phyloP scores from a whole-genome alignment of 768 basidiomycete genomes.

The Pholiota conissans region DNA sequence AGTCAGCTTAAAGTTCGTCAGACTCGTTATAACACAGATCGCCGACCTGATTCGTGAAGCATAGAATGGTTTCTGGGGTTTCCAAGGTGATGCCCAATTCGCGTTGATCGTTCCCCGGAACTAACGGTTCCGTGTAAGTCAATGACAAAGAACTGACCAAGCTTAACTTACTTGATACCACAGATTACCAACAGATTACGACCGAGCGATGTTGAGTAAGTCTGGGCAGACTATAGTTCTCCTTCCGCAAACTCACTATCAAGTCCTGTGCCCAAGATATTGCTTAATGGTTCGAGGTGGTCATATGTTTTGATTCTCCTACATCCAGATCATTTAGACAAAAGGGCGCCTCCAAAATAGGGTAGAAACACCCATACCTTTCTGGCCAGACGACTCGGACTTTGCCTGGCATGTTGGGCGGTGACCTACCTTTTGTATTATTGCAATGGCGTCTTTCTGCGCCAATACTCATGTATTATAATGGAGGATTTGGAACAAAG shows the following conservation, averaged over 20 bases:
- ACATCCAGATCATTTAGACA: too few species aligned
- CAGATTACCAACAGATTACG: conserved; percentile 69
- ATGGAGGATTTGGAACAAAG: too few species aligned
- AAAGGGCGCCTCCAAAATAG: too few species aligned
- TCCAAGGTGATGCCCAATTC: conserved; percentile 76
- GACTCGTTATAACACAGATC: too few species aligned
- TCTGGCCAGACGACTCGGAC: too few species aligned
- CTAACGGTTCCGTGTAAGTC: conserved; percentile 30
- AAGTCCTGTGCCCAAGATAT: conserved; percentile 15
- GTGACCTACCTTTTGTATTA: too few species aligned
- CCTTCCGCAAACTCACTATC: conserved; percentile 11
- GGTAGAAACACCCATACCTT: too few species aligned
- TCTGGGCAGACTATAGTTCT: too few species aligned
- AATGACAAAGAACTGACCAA: neutral
- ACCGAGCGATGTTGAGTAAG: neutral
- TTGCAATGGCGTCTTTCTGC: too few species aligned
- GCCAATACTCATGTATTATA: too few species aligned
- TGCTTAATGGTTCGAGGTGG: conserved; percentile 14
- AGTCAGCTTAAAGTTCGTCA: conserved; percentile 29
- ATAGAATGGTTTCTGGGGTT: conserved; percentile 84
- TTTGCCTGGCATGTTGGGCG: too few species aligned
- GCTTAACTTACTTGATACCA: conserved; percentile 70
- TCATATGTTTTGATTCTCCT: conserved; percentile 18
- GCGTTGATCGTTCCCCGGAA: conserved; percentile 68
- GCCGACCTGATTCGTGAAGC: conserved; percentile 65